These are phyloP conservation scores for Ogataea sp. DNA, from an alignment of 805 yeast species.

Conservation along the genomic window DNA sequence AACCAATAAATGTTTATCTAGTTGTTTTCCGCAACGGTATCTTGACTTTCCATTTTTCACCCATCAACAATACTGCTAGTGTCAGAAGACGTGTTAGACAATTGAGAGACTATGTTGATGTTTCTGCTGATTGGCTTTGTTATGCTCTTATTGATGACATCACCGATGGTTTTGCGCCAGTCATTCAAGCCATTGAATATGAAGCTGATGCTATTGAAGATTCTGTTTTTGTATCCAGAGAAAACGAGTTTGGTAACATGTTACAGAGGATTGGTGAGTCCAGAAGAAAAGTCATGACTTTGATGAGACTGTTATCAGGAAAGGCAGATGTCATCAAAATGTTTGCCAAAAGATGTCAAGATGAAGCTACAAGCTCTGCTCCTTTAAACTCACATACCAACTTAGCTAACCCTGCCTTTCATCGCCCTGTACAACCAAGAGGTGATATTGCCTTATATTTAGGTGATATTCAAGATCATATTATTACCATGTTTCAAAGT, in stretches of 20 bases:
- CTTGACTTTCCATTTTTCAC: slow-evolving; percentile 62
- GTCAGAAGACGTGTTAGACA: slow-evolving; percentile 80
- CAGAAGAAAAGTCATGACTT: slow-evolving; percentile 84
- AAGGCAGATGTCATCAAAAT: slow-evolving; percentile 94
- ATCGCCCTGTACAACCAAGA: slow-evolving; percentile 51
- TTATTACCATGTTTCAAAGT: slow-evolving; percentile 91
- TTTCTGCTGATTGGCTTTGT: slow-evolving; percentile 75
- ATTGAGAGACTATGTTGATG: slow-evolving; percentile 68
- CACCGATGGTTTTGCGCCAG: slow-evolving; percentile 80
- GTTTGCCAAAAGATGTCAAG: slow-evolving; percentile 94
- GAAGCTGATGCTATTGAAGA: slow-evolving; percentile 82
- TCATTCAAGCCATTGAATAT: slow-evolving; percentile 65
- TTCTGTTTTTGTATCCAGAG: slow-evolving; percentile 74
- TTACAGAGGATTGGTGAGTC: slow-evolving; percentile 80
- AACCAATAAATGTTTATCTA: slow-evolving; percentile 69
- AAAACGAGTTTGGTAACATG: slow-evolving; percentile 69
- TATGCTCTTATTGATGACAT: slow-evolving; percentile 79
- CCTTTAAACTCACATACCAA: slow-evolving; percentile 11
- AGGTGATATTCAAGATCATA: slow-evolving; percentile 96
- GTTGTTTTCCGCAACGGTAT: slow-evolving; percentile 66
- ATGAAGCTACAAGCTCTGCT: slow-evolving; percentile 32
- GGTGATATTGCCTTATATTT: slow-evolving; percentile 87
- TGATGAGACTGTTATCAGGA: slow-evolving; percentile 82
- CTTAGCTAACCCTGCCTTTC: slow-evolving; percentile 6
- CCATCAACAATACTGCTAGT: slow-evolving; percentile 61